phyloP scores from a whole-genome alignment of 1,139 yeast species.

The Yamadazyma atmosphaerica region DNA sequence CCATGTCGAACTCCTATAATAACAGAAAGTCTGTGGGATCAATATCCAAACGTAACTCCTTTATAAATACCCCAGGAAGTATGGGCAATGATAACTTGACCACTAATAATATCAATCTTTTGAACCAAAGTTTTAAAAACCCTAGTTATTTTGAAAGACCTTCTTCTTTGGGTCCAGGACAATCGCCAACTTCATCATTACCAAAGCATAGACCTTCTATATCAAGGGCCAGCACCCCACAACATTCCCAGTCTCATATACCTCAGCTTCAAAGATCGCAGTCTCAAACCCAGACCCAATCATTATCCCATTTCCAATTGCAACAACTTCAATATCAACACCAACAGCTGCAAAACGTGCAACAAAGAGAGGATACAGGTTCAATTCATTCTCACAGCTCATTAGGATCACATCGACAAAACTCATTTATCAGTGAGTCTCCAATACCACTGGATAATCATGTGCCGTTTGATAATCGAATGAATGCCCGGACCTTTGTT shows the following conservation, averaged over 20 bases:
- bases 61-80: conserved; percentile 14
- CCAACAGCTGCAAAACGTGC: neutral
- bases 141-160: conserved; percentile 31
- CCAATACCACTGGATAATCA: conserved; percentile 6
- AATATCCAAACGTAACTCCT: conserved; percentile 20
- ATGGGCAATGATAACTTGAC: conserved; percentile 13
- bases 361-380: conserved; percentile 7
- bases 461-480: conserved; percentile 10
- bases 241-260: neutral
- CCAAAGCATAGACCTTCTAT: conserved; percentile 8
- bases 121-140: conserved; percentile 27
- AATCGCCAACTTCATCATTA: conserved; percentile 13
- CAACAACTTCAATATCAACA: neutral
- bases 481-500: conserved; percentile 10
- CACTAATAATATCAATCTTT: conserved; percentile 19
- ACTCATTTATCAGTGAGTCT: conserved; percentile 9
- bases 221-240: conserved; percentile 8
- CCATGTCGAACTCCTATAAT: too few species aligned
- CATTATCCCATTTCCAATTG: neutral
- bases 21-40: conserved; percentile 13
- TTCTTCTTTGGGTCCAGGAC: conserved; percentile 2
- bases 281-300: neutral
- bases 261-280: neutral
- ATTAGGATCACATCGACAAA: conserved; percentile 11
- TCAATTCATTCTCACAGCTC: conserved; percentile 14